Evolutionary conservation across 2,329 filamentous ascomycete species (phyloP).

Genomic region (Xylariaceae sp.): DNA sequence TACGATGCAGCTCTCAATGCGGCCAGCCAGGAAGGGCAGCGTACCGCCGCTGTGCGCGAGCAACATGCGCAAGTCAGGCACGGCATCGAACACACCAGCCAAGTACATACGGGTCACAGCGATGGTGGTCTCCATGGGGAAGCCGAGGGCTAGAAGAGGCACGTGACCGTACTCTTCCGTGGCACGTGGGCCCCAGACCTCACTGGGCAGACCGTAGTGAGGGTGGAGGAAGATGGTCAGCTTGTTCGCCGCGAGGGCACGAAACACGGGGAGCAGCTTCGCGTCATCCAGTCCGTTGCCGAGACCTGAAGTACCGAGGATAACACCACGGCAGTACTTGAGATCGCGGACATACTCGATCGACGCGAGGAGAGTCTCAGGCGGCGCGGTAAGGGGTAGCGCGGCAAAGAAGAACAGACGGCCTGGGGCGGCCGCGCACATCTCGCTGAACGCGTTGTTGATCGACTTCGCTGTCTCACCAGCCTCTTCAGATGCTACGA

Average conservation of each 20-base stretch:
- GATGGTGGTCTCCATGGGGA: slow-evolving; percentile 90
- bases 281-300: slow-evolving; percentile 77
- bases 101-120: slow-evolving; percentile 82
- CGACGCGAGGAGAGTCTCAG: slow-evolving; percentile 57
- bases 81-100: slow-evolving; percentile 76
- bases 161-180: slow-evolving; percentile 75
- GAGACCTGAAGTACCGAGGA: slow-evolving; percentile 79
- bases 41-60: slow-evolving; percentile 87
- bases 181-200: slow-evolving; percentile 70
- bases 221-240: slow-evolving; percentile 81
- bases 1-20: slow-evolving; percentile 80
- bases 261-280: slow-evolving; percentile 64
- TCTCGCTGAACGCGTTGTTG: slow-evolving; percentile 70
- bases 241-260: slow-evolving; percentile 57
- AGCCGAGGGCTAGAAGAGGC: slow-evolving; percentile 76
- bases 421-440: slow-evolving; percentile 62
- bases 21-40: slow-evolving; percentile 78
- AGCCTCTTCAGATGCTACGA: slow-evolving; percentile 59
- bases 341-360: slow-evolving; percentile 58
- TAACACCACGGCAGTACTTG: slow-evolving; percentile 72
- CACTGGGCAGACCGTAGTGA: slow-evolving; percentile 79
- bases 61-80: slow-evolving; percentile 64
- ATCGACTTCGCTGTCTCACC: slow-evolving; percentile 59
- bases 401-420: slow-evolving; percentile 79
- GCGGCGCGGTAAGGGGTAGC: slow-evolving; percentile 67